phyloP scores from a whole-genome alignment of 495 filamentous ascomycete species.

The Penicillium argentinense region DNA sequence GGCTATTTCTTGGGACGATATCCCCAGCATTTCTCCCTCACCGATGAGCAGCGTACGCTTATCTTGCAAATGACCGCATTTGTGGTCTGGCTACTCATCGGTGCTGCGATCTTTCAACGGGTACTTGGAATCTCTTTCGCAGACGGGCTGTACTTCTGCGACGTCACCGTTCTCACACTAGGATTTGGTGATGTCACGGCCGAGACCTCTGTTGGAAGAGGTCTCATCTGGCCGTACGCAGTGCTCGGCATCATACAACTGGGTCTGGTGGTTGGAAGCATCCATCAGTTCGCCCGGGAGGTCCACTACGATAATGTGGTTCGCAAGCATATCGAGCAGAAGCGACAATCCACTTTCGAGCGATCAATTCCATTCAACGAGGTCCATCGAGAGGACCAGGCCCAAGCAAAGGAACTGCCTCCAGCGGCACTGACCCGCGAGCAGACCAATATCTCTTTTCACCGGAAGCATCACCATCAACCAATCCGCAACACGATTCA shows the following conservation, averaged over 20 bases:
- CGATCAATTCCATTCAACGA: conserved; percentile 48
- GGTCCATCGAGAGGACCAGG: neutral
- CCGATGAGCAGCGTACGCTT: conserved; percentile 68
- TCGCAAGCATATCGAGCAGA: conserved; percentile 59
- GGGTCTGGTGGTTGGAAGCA: conserved; percentile 83
- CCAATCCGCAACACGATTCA: conserved; percentile 28
- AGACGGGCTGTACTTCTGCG: conserved; percentile 63
- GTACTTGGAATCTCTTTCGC: conserved; percentile 50
- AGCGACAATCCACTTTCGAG: conserved; percentile 55
- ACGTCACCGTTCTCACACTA: conserved; percentile 65
- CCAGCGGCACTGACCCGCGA: conserved; percentile 4
- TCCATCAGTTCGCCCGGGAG: conserved; percentile 66
- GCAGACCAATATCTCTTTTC: conserved; percentile 7
- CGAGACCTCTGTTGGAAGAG: conserved; percentile 50
- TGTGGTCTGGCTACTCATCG: conserved; percentile 61
- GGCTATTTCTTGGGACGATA: conserved; percentile 78
- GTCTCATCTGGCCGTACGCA: conserved; percentile 77
- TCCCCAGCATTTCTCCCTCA: conserved; percentile 70
- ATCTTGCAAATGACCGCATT: conserved; percentile 66
- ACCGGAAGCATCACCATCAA: conserved; percentile 11
- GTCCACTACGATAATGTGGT: conserved; percentile 67
- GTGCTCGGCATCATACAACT: conserved; percentile 83
- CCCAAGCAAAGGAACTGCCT: neutral
- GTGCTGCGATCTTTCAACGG: conserved; percentile 55
- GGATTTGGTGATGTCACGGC: conserved; percentile 62